phyloP scores from a whole-genome alignment of 192 early-diverging fungal species.

The Pilobolus umbonatus region DNA sequence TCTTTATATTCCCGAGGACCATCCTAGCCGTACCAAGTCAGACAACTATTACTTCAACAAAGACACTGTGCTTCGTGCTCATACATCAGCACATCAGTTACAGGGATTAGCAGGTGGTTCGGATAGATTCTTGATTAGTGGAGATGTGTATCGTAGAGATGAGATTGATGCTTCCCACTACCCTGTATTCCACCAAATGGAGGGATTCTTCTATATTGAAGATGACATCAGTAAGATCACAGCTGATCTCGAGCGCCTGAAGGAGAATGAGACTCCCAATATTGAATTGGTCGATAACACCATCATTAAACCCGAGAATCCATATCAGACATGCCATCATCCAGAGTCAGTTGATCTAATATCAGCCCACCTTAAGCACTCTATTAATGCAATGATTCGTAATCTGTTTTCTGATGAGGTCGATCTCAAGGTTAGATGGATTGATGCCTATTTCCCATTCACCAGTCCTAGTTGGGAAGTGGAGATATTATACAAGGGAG shows the following conservation, averaged over 20 bases:
- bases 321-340: slow-evolving; percentile 69
- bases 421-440: slow-evolving; percentile 86
- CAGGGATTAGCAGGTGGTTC: slow-evolving; percentile 62
- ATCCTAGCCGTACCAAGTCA: slow-evolving; percentile 72
- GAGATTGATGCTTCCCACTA: slow-evolving; percentile 96
- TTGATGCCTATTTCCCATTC: slow-evolving; percentile 92
- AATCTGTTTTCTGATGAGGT: slow-evolving; percentile 59
- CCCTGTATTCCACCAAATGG: slow-evolving; percentile 98
- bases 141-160: slow-evolving; percentile 94
- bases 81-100: slow-evolving; percentile 93
- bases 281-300: slow-evolving; percentile 46
- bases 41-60: slow-evolving; percentile 95
- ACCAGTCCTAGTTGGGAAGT: slow-evolving; percentile 97
- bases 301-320: slow-evolving; percentile 58
- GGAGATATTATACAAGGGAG: slow-evolving; percentile 87
- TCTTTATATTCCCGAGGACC: slow-evolving; percentile 75
- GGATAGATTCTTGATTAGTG: slow-evolving; percentile 82
- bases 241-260: slow-evolving; percentile 26
- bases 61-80: slow-evolving; percentile 76
- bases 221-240: slow-evolving; percentile 31
- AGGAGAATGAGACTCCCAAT: slow-evolving; percentile 1
- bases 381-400: slow-evolving; percentile 80
- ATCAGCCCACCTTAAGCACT: slow-evolving; percentile 67
- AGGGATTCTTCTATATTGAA: slow-evolving; percentile 77
- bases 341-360: slow-evolving; percentile 51